These are phyloP conservation scores for Paramarasmius palmivorus DNA, from an alignment of 1,284 basidiomycete genomes.

Conservation along the genomic window DNA sequence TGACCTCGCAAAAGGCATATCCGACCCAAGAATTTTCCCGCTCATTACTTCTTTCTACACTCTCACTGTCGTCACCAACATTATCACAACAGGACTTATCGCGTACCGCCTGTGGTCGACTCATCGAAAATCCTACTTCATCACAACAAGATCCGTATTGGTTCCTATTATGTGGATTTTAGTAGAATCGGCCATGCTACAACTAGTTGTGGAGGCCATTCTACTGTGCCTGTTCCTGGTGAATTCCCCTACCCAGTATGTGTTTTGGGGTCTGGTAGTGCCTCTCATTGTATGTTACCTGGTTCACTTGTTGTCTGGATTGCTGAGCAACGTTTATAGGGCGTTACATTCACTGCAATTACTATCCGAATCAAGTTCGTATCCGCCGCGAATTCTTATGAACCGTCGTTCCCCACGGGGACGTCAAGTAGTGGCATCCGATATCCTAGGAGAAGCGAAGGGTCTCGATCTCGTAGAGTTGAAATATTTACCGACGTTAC, in stretches of 20 bases:
- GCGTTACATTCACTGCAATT: neutral
- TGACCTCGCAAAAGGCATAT: neutral
- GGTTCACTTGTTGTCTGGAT: neutral
- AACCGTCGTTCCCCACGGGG: too few species aligned
- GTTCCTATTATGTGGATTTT: neutral
- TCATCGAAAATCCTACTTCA: neutral
- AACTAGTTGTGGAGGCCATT: neutral
- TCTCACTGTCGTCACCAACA: neutral
- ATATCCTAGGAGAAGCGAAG: too few species aligned
- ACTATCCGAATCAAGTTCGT: neutral
- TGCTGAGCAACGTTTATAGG: neutral
- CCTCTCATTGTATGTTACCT: neutral
- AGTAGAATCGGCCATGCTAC: neutral
- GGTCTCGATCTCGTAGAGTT: too few species aligned
- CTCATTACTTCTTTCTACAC: neutral
- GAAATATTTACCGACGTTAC: too few species aligned
- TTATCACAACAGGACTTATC: neutral
- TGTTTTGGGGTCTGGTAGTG: neutral
- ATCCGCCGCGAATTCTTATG: too few species aligned
- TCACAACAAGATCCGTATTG: neutral
- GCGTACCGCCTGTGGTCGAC: neutral
- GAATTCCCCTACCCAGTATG: neutral
- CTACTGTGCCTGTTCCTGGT: neutral
- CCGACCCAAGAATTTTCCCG: neutral
- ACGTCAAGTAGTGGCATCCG: too few species aligned